These are phyloP conservation scores for Diutina scorzettiae DNA, from an alignment of 1,139 yeast species.

Conservation along the genomic window DNA sequence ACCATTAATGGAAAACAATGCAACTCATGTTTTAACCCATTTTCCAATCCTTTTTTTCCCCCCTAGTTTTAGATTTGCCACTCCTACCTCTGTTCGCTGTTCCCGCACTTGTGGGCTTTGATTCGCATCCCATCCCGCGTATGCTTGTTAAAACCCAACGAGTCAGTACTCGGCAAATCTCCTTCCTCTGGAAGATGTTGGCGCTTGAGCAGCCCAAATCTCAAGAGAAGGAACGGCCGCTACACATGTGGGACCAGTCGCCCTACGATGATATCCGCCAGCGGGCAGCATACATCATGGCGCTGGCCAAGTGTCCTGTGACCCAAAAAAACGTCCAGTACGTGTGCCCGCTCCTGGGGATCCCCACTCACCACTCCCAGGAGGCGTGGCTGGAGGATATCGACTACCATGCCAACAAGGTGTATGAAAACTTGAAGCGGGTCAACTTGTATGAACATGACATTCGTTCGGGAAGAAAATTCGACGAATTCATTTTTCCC, in stretches of 20 bases:
- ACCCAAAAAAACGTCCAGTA: conserved; percentile 69
- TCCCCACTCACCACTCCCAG: conserved; percentile 86
- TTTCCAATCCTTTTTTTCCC: no score
- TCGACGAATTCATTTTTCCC: conserved; percentile 93
- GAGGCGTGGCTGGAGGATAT: conserved; percentile 82
- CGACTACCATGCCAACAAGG: conserved; percentile 55
- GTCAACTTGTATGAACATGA: conserved; percentile 94
- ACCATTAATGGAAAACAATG: no score
- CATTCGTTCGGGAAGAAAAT: conserved; percentile 81
- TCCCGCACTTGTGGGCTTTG: no score
- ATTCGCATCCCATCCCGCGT: no score
- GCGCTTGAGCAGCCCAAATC: neutral
- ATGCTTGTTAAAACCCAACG: conserved; percentile 2
- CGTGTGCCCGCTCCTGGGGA: conserved; percentile 89
- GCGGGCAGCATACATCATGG: conserved; percentile 82
- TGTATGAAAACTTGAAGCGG: conserved; percentile 64
- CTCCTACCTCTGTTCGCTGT: no score
- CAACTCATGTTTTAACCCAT: no score
- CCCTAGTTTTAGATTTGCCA: no score
- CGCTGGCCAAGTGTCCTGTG: conserved; percentile 85
- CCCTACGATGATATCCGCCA: conserved; percentile 82
- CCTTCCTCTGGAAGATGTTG: conserved; percentile 4
- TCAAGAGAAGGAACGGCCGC: conserved; percentile 10
- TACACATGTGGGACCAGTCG: conserved; percentile 68
- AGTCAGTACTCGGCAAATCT: neutral